Evolutionary conservation across 352 stramenopile species (phyloP).

Genomic region (Phytopythium ostracodes): DNA sequence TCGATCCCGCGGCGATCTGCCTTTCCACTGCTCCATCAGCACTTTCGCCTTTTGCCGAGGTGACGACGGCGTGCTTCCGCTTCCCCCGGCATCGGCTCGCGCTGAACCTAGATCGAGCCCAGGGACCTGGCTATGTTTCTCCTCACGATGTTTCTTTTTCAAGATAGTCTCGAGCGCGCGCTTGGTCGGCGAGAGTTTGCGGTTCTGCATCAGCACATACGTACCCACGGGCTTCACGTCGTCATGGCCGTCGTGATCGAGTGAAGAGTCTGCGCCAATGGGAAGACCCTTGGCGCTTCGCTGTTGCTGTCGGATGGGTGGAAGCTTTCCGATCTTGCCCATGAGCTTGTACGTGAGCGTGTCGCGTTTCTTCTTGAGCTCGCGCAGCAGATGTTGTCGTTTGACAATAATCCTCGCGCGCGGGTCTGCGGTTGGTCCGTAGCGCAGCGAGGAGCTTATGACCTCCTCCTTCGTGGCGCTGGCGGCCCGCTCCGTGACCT

Average conservation of each 20-base stretch:
- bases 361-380: conserved; percentile 68
- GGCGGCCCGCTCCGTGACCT: conserved; percentile 8
- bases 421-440: conserved; percentile 47
- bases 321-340: conserved; percentile 50
- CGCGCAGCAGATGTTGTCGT: conserved; percentile 65
- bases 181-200: conserved; percentile 66
- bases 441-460: conserved; percentile 51
- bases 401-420: conserved; percentile 57
- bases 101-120: not conserved
- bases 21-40: conserved; percentile 17
- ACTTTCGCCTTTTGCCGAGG: conserved; percentile 18
- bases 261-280: not conserved
- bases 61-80: conserved; percentile 4
- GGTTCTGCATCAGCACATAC: conserved; percentile 62
- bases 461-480: conserved; percentile 30
- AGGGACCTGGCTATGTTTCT: conserved; percentile 9
- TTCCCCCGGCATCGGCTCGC: not conserved
- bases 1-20: not conserved
- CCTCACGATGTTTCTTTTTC: conserved; percentile 62
- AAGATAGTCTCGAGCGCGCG: conserved; percentile 52
- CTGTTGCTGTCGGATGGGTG: conserved; percentile 35
- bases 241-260: not conserved
- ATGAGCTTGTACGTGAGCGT: conserved; percentile 67
- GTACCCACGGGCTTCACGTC: conserved; percentile 29
- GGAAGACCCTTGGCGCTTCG: conserved; percentile 9